phyloP scores from a whole-genome alignment of 1,139 yeast genomes.

The Debaryomyces sp. region DNA sequence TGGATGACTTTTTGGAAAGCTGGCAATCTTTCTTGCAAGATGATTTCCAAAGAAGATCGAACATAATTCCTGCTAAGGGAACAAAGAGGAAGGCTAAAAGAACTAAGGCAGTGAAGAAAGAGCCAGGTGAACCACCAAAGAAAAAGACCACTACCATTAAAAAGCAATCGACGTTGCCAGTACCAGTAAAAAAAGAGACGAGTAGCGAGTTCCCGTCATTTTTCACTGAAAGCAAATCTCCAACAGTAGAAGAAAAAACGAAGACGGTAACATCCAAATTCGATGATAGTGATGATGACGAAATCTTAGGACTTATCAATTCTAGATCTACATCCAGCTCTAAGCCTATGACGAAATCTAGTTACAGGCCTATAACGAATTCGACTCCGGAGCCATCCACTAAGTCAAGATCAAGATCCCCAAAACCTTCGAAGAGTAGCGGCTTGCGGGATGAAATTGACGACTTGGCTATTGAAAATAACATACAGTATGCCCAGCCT shows the following conservation, averaged over 20 bases:
- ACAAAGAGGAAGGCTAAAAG: constrained; percentile 31
- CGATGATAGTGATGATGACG: constrained; percentile 40
- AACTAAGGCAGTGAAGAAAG: constrained; percentile 17
- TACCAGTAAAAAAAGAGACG: constrained; percentile 8
- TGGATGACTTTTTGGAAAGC: constrained; percentile 67
- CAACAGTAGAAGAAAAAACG: constrained; percentile 7
- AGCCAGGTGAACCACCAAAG: constrained; percentile 15
- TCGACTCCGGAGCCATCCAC: constrained; percentile 1
- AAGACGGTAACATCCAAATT: constrained; percentile 13
- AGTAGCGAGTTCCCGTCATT: constrained; percentile 9
- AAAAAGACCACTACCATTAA: constrained; percentile 14
- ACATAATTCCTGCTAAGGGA: constrained; percentile 31
- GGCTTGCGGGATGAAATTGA: constrained; percentile 15
- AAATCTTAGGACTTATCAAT: constrained; percentile 19
- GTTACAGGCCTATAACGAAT: neutral
- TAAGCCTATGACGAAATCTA: neutral
- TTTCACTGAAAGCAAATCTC: neutral
- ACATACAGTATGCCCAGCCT: constrained; percentile 2
- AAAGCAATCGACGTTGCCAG: constrained; percentile 8
- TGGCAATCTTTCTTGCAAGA: constrained; percentile 63
- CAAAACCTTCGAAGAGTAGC: constrained; percentile 6
- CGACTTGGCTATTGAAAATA: constrained; percentile 14
- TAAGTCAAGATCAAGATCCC: constrained; percentile 8
- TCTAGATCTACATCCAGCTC: constrained; percentile 2
- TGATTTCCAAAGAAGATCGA: constrained; percentile 36